phyloP scores from a whole-genome alignment of 2,329 filamentous ascomycete genomes.

The Didymella exigua region DNA sequence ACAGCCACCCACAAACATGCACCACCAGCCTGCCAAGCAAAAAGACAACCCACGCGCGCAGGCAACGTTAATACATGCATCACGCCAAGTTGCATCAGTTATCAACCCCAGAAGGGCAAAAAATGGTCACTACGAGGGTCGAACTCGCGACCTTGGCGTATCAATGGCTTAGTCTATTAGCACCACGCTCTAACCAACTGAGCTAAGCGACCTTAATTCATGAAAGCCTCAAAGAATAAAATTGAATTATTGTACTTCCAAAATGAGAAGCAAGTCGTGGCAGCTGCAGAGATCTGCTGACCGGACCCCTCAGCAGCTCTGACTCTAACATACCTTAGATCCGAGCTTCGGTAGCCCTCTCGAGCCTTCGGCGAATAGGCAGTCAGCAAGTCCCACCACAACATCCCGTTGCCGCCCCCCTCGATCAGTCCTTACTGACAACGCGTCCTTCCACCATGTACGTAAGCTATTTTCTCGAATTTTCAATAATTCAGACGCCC shows the following conservation, averaged over 20 bases:
- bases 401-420: too few species aligned
- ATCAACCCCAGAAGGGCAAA: not conserved
- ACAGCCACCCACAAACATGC: not conserved
- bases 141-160: slow-evolving; percentile 29
- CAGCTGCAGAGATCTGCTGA: too few species aligned
- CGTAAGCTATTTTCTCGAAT: too few species aligned
- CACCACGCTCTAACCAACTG: slow-evolving; percentile 32
- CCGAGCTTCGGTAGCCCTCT: not conserved
- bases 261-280: too few species aligned
- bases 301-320: not conserved
- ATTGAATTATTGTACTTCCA: too few species aligned
- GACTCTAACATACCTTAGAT: not conserved
- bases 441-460: too few species aligned
- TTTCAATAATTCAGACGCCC: too few species aligned
- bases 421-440: too few species aligned
- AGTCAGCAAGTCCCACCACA: too few species aligned
- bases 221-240: too few species aligned
- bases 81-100: too few species aligned
- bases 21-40: not conserved
- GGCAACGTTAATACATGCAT: too few species aligned
- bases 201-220: slow-evolving; percentile 20
- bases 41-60: not conserved
- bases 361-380: not conserved
- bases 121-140: slow-evolving; percentile 29
- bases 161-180: slow-evolving; percentile 22